These are phyloP conservation scores for Talinum fruticosum DNA, from an alignment of 148 eudicot genomes.

Conservation along the genomic window DNA sequence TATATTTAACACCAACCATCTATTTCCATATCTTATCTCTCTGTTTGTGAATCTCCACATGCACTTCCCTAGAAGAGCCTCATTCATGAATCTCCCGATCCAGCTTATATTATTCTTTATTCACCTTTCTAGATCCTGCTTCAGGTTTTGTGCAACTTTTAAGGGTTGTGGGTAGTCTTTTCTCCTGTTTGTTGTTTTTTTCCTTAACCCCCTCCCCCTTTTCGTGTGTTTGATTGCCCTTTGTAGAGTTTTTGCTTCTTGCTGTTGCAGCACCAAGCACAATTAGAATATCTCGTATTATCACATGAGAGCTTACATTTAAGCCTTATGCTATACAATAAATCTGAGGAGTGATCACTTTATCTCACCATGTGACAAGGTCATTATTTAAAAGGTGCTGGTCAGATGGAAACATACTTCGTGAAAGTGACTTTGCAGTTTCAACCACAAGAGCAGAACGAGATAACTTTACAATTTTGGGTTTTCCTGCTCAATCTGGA, in stretches of 20 bases:
- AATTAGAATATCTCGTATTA: background rate
- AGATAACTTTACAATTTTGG: constrained; percentile 35
- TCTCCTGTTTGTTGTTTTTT: too few species aligned
- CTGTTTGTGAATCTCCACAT: background rate
- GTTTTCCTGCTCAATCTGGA: constrained; percentile 40
- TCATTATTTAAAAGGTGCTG: constrained; percentile 60
- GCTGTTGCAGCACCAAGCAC: background rate
- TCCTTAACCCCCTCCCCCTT: too few species aligned
- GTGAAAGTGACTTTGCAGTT: constrained; percentile 43
- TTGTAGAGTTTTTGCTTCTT: background rate
- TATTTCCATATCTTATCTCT: background rate
- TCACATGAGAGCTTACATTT: background rate
- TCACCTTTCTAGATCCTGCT: background rate
- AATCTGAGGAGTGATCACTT: background rate
- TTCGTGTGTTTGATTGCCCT: background rate
- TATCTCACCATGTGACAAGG: constrained; percentile 29
- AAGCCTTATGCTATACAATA: background rate
- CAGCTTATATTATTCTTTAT: too few species aligned
- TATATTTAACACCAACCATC: background rate
- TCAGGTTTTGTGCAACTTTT: background rate
- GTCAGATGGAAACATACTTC: constrained; percentile 83
- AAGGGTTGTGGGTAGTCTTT: background rate
- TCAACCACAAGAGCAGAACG: constrained; percentile 34
- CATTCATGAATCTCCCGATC: background rate
- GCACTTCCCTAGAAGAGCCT: background rate